phyloP scores from a whole-genome alignment of 2,329 filamentous ascomycete genomes.

The Penicillium sp. region DNA sequence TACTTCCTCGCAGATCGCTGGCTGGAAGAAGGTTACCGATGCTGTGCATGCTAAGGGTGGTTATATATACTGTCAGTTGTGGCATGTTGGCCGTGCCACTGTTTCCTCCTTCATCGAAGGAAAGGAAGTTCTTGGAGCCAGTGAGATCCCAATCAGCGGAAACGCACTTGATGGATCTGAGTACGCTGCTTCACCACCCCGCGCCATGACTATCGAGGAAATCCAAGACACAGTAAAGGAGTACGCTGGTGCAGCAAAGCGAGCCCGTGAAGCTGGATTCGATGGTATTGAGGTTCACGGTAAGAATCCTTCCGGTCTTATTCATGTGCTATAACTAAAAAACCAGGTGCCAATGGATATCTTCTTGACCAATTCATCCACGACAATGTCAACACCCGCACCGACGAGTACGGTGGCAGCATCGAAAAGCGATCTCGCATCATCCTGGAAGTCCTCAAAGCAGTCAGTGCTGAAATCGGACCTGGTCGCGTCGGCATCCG shows the following conservation, averaged over 20 bases:
- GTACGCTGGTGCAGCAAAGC: constrained; percentile 45
- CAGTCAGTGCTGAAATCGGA: constrained; percentile 47
- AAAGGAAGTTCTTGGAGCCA: constrained; percentile 25
- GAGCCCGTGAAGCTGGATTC: constrained; percentile 51
- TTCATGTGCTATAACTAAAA: not conserved
- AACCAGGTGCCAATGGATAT: constrained; percentile 63
- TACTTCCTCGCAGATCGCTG: constrained; percentile 30
- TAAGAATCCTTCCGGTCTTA: constrained; percentile 2
- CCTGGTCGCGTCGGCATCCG: constrained; percentile 57
- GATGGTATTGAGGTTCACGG: constrained; percentile 52
- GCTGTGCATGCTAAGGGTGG: constrained; percentile 35
- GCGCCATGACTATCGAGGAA: constrained; percentile 39
- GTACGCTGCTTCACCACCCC: constrained; percentile 34
- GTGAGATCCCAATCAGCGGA: constrained; percentile 39
- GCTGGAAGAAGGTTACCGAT: constrained; percentile 36
- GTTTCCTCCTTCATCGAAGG: constrained; percentile 42
- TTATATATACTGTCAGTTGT: constrained; percentile 37
- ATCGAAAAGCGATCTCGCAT: constrained; percentile 54
- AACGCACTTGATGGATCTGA: constrained; percentile 39
- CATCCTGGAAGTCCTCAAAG: constrained; percentile 54
- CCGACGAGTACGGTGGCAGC: constrained; percentile 50
- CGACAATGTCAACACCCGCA: constrained; percentile 56
- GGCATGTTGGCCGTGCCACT: constrained; percentile 41
- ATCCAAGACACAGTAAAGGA: constrained; percentile 42
- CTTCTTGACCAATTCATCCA: constrained; percentile 66